phyloP scores from a whole-genome alignment of 2,329 filamentous ascomycete species.

The Scorias spongiosa region DNA sequence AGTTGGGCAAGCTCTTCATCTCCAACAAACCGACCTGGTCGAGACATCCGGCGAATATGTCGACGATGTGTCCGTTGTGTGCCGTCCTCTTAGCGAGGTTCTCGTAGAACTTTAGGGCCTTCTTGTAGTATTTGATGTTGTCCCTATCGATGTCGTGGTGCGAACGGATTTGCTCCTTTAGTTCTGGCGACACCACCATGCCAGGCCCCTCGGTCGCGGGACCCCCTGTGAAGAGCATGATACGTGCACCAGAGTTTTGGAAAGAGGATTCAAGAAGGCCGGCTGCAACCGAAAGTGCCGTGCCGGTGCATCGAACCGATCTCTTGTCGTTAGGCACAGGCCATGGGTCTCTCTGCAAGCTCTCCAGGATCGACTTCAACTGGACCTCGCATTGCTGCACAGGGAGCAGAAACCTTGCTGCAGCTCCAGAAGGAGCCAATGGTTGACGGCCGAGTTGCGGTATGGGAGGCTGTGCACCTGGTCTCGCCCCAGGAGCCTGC shows the following conservation, averaged over 20 bases:
- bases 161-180: conserved; percentile 90
- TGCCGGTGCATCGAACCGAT: conserved; percentile 80
- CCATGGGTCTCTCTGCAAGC: conserved; percentile 94
- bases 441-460: conserved; percentile 52
- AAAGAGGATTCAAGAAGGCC: conserved; percentile 88
- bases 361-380: conserved; percentile 87
- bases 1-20: conserved; percentile 96
- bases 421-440: conserved; percentile 60
- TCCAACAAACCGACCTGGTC: conserved; percentile 94
- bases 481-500: conserved; percentile 55
- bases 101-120: conserved; percentile 97
- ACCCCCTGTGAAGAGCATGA: conserved; percentile 95
- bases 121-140: conserved; percentile 99
- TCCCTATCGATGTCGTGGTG: conserved; percentile 98
- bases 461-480: conserved; percentile 44
- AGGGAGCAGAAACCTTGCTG: conserved; percentile 79
- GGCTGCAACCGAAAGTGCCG: conserved; percentile 88
- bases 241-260: conserved; percentile 83
- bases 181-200: conserved; percentile 88
- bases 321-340: conserved; percentile 88
- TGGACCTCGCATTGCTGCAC: conserved; percentile 95
- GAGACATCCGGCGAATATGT: conserved; percentile 93
- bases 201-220: conserved; percentile 91
- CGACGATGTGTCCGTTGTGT: conserved; percentile 93
- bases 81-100: conserved; percentile 82